A percentile compares a stretch with the other conserved stretches of the same genome.
Evolutionary conservation across 2,329 filamentous ascomycete genomes (phyloP).

Genomic region (Camillea tinctor): DNA sequence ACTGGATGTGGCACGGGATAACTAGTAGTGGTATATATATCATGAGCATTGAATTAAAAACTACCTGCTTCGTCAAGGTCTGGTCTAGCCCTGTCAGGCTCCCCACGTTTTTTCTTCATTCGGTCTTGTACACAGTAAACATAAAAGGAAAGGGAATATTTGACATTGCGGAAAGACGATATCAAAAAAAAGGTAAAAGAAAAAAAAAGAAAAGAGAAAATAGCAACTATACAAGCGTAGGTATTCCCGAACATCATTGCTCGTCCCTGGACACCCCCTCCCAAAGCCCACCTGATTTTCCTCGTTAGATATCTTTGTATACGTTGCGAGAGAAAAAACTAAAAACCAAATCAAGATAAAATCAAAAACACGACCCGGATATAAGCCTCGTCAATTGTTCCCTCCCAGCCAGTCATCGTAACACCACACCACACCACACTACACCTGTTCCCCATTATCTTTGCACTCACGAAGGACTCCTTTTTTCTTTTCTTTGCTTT

Average conservation of each 20-base stretch:
- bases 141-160: slow-evolving; percentile 22
- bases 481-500: background rate
- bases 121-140: slow-evolving; percentile 1
- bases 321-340: slow-evolving; percentile 18
- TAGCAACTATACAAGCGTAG: slow-evolving; percentile 29
- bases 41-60: background rate
- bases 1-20: background rate
- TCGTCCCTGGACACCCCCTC: slow-evolving; percentile 27
- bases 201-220: background rate
- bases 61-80: background rate
- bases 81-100: slow-evolving; percentile 10
- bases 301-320: slow-evolving; percentile 23
- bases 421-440: slow-evolving; percentile 5
- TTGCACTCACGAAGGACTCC: background rate
- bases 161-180: slow-evolving; percentile 20
- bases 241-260: slow-evolving; percentile 29
- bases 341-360: background rate
- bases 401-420: slow-evolving; percentile 6
- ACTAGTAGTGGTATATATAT: background rate
- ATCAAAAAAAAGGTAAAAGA: slow-evolving; percentile 14
- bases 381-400: background rate
- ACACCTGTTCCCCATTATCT: background rate
- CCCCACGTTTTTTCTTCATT: slow-evolving; percentile 7
- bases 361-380: background rate
- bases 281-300: slow-evolving; percentile 19